Base-by-base conservation (phyloP, 768 basidiomycete species). In the Phaeotremella skinneri region DNA sequence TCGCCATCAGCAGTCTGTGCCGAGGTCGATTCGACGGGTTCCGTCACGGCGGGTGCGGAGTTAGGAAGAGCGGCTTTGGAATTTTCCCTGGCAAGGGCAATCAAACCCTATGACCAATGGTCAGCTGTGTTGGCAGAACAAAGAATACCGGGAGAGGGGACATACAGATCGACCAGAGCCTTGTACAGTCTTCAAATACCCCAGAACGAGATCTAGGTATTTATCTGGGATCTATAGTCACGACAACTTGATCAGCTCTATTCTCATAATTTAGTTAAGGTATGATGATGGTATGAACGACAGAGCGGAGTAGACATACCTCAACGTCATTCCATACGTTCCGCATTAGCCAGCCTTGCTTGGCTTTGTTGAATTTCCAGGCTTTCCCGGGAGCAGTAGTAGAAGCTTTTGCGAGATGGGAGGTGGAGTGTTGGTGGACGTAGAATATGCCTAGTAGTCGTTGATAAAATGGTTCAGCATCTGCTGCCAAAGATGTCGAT, bases 341-440 rank as follows among this genome's bases (percentile, higher is more conserved):
- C 20, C 66, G 47, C 27, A 67, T 57, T 26, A 69, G 56, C 70
- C 70, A 72, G 49, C 65, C 67, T 48, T 72, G 70, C 26, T 63
- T 63, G 11, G 70, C 70, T 49, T 72, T 72, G 60, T 63, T 69
- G 48, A 72, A 72, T 45, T 72, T 72, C 70, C 70, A 72, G 27
- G 16, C 49, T 48, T 56, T 26, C 1, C 62, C 65, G 9, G 51
- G 61, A n/a, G 20, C 49, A 41, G 34, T 17, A 27, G n/a, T 41
- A 53, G 54, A 2, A 51, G 37, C 23, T 57, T 21, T 31, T 55
- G 3, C 9, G 49, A 31, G 29, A 31, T 53, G 45, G 9, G 56
- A 58, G 7, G 9, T 34, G 1, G 52, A 47, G 21, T 41, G 49
- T 5, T 59, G 53, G 16, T 61, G 39, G 29, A 59, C 67, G 52